Base-by-base conservation (phyloP, 352 stramenopile species). In the Salisapilia sapeloensis region DNA sequence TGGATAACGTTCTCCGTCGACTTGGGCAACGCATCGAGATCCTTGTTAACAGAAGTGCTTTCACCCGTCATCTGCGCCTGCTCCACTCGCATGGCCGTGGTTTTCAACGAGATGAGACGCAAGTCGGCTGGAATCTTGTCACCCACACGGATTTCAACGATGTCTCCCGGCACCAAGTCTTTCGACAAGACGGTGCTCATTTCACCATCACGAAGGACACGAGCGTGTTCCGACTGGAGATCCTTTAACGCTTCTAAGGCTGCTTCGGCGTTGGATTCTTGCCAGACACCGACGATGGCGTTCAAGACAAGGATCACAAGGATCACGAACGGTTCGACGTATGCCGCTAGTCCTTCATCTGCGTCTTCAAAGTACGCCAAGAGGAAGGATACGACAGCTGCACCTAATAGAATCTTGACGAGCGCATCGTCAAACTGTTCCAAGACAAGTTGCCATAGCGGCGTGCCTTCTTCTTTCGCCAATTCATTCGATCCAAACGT, bases 381-480 rank as follows among this genome's bases (percentile, higher is more conserved):
- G 12, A 87, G 54, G 35, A 87, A 96, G 24, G 82, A 97, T 24
- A 99, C 60, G 4, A 94, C 61, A 0, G 96, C 95, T 1, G 97
- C 94, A 6, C 76, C 81, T 12, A 99, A 63, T 28, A 99, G 59
- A 52, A 99, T 99, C 70, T 97, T 91, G 27, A 98, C 92, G 2
- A 99, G 63, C 25, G 87, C 81, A 58, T 99, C 95, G 56, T 99
- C 84, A 63, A 99, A 99, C 63, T 99, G 95, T 60, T 98, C 92
- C 19, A 98, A 50, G 47, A 98, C 90, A 6, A 98, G 65, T 63
- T 93, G 86, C 83, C 78, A 95, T 21, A 94, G 51, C 16, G 81
- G 75, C 41, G 74, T 93, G 26, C 52, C 57, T 26, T 91, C 72
- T 46, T 94, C 79, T 53, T 94, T 91, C 38, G 80, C 77, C 28